Evolutionary conservation across 768 basidiomycete species (phyloP).

Genomic region (Scleroderma citrinum): DNA sequence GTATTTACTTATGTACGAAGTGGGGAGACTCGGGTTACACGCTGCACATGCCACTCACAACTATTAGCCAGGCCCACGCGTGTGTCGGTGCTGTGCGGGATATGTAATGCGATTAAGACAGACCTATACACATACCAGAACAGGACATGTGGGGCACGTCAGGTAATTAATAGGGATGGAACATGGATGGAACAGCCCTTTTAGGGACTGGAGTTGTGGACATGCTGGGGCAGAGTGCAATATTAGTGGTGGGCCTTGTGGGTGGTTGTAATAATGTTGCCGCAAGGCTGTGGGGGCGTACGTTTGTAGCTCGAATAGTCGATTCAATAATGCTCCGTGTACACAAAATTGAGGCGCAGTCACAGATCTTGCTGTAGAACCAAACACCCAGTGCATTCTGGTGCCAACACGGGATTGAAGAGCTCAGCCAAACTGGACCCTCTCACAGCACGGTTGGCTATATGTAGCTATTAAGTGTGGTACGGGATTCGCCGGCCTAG

Average conservation of each 20-base stretch:
- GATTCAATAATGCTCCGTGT: background rate
- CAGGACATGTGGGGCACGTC: background rate
- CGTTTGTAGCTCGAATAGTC: background rate
- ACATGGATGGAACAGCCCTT: background rate
- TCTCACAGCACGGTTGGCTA: background rate
- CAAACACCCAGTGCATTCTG: too few species aligned
- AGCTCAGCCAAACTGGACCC: too few species aligned
- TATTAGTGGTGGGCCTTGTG: background rate
- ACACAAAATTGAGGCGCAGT: background rate
- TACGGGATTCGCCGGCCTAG: too few species aligned
- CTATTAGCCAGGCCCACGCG: background rate
- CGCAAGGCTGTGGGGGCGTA: background rate
- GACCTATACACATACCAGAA: background rate
- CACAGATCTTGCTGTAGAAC: background rate
- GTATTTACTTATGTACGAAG: background rate
- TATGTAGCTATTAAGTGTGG: too few species aligned
- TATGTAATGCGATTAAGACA: background rate
- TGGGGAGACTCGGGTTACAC: background rate
- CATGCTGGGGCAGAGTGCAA: background rate
- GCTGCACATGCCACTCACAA: background rate
- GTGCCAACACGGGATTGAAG: too few species aligned
- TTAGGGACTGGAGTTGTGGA: background rate
- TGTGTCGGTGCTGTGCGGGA: background rate
- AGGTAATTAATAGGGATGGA: background rate
- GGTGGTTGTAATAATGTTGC: background rate